These are phyloP conservation scores for Arthrobotrys entomopaga DNA, from an alignment of 2,329 filamentous ascomycete species.

Conservation along the genomic window DNA sequence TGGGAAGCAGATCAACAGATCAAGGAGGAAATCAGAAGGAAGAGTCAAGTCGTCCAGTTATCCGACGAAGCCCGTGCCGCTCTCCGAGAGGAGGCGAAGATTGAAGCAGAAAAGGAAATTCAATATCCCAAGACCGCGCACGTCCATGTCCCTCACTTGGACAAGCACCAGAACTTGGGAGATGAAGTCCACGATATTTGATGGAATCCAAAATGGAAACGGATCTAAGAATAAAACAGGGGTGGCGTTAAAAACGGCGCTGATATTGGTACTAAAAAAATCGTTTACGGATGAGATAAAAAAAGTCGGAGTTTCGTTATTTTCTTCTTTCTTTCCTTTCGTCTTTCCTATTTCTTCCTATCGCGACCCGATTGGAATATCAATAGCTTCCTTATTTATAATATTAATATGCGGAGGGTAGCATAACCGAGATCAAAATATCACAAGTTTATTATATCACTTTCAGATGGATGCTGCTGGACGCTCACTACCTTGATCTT, in stretches of 20 bases:
- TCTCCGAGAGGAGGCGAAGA: slow-evolving; percentile 33
- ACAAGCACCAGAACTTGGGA: slow-evolving; percentile 47
- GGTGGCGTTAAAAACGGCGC: not conserved
- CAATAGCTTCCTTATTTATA: slow-evolving; percentile 16
- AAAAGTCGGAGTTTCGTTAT: slow-evolving; percentile 7
- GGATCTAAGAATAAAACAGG: not conserved
- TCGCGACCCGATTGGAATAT: slow-evolving; percentile 1
- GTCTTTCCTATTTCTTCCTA: not conserved
- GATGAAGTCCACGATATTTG: slow-evolving; percentile 48
- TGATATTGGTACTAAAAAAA: not conserved
- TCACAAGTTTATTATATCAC: not conserved
- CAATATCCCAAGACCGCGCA: slow-evolving; percentile 34
- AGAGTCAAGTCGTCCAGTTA: slow-evolving; percentile 25
- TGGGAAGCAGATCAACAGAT: slow-evolving; percentile 52
- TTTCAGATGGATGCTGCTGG: not conserved
- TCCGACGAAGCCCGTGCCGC: slow-evolving; percentile 27
- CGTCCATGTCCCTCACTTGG: slow-evolving; percentile 44
- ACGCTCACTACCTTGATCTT: slow-evolving; percentile 1
- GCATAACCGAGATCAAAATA: slow-evolving; percentile 25
- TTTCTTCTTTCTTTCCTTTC: slow-evolving; percentile 1
- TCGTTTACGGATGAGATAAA: not conserved
- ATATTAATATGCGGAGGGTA: slow-evolving; percentile 22
- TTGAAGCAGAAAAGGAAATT: slow-evolving; percentile 48
- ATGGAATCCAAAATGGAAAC: not conserved
- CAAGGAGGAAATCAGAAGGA: slow-evolving; percentile 45